These are phyloP conservation scores for Parachlorella kessleri DNA, from an alignment of 139 green algal genomes.

Conservation along the genomic window DNA sequence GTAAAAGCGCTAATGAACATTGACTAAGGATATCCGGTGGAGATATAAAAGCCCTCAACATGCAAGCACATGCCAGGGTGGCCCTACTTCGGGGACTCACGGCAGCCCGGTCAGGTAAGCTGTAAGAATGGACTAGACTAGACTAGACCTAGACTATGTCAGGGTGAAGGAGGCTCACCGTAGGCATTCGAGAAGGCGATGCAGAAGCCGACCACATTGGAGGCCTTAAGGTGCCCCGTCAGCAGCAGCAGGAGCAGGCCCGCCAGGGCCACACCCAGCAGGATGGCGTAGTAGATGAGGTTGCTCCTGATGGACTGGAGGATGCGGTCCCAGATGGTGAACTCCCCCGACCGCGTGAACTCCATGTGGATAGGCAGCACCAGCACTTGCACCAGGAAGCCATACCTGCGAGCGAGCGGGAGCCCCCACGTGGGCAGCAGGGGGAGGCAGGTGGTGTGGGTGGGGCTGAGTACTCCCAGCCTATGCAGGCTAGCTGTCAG, in stretches of 20 bases:
- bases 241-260: constrained; percentile 51
- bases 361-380: constrained; percentile 57
- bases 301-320: constrained; percentile 42
- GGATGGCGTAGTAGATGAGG: constrained; percentile 46
- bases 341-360: constrained; percentile 50
- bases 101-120: no score
- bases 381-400: constrained; percentile 49
- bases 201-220: constrained; percentile 62
- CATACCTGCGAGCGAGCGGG: constrained; percentile 29
- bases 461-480: no score
- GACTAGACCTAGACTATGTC: no score
- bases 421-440: not conserved
- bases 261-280: constrained; percentile 33
- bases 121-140: no score
- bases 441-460: no score
- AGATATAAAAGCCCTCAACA: no score
- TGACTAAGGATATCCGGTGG: no score
- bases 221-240: constrained; percentile 25
- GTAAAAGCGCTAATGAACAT: no score
- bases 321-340: constrained; percentile 37
- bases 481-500: no score
- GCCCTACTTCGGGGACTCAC: no score
- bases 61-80: no score
- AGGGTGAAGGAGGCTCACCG: no score
- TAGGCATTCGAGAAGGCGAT: constrained; percentile 60